Evolutionary conservation across 495 filamentous ascomycete genomes (phyloP).

Genomic region (Hypoxylon subgilvum): DNA sequence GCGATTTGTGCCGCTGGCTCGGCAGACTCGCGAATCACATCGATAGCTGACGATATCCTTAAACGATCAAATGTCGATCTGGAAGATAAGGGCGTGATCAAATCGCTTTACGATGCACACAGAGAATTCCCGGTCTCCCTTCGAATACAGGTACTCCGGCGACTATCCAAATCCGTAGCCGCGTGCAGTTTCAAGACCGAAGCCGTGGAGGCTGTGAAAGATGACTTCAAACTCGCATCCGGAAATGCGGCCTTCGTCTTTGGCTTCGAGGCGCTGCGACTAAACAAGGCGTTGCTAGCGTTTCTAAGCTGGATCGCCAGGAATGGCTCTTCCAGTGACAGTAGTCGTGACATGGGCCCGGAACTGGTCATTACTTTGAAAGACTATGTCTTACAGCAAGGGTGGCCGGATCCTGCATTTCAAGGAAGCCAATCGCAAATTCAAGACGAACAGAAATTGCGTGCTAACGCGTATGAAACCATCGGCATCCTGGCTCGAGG

Average conservation of each 20-base stretch:
- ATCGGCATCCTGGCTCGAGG: slow-evolving; percentile 78
- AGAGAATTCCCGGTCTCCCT: slow-evolving; percentile 72
- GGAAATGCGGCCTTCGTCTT: slow-evolving; percentile 46
- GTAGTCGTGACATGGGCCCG: slow-evolving; percentile 66
- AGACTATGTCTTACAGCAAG: slow-evolving; percentile 78
- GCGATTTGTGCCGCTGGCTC: slow-evolving; percentile 82
- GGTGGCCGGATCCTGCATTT: slow-evolving; percentile 71
- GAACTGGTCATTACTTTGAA: slow-evolving; percentile 73
- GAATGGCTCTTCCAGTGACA: slow-evolving; percentile 66
- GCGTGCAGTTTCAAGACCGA: slow-evolving; percentile 66
- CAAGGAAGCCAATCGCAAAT: slow-evolving; percentile 49
- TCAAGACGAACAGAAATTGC: slow-evolving; percentile 67
- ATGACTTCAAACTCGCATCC: slow-evolving; percentile 57
- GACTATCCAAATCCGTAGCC: slow-evolving; percentile 77
- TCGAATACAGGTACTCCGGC: slow-evolving; percentile 72
- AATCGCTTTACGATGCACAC: slow-evolving; percentile 72
- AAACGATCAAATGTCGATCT: slow-evolving; percentile 75
- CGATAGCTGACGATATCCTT: slow-evolving; percentile 80
- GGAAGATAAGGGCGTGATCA: slow-evolving; percentile 69
- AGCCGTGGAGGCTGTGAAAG: slow-evolving; percentile 72
- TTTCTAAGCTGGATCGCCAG: slow-evolving; percentile 86
- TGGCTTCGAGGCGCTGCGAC: slow-evolving; percentile 72
- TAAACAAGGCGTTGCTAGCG: slow-evolving; percentile 83
- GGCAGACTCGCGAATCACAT: slow-evolving; percentile 77
- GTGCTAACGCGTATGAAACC: slow-evolving; percentile 80